Base-by-base conservation (phyloP, 2,329 filamentous ascomycete species). In the Colletotrichum orchidophilum region DNA sequence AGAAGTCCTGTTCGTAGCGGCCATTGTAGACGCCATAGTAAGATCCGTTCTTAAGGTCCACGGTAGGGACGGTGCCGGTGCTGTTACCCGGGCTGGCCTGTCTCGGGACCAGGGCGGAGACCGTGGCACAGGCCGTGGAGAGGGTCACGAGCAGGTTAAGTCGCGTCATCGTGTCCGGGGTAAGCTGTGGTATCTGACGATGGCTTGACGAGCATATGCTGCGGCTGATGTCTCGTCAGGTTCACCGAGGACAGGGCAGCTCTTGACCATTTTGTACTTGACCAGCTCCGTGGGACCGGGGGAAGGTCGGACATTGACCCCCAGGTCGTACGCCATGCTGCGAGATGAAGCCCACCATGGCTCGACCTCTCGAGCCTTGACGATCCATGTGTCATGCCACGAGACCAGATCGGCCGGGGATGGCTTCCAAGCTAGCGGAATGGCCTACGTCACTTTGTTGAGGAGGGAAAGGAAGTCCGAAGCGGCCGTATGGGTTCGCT, bases 1-100 rank as follows among this genome's bases (percentile, higher is more conserved):
- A 89, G 68, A 84, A 80, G 72, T 89, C 87, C 59, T 87, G 86
- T 29, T 82, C 73, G 66, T 85, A 86, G 1, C 76, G 71, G 0
- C 79, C 54, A 46, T 80, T 82, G 66, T 81, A 77, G 1, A 81
- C 70, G 6, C 87, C 87, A 27, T 76, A 70, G 72, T 86, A 87
- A 0, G 86, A 70, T 21, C 72, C 72, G 39, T 71, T 70, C 33
- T 60, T 61, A 7, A 73, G 59, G 39, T 73, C 57, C 8, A 58
- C 72, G 15, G 50, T 55, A 29, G 72, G 70, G n/a, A 39, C 42
- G 42, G 49, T 46, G 68, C 50, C 58, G 26, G 33, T 29, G 62
- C 42, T 39, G 57, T 54, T 71, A 26, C 27, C 35, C 57, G 63
- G 68, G 15, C 52, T n/a, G 53, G n/a, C 42, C 46, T 71, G 58